Conservation (phyloP, 768 basidiomycete genomes). For the Steccherinum ochraceum region DNA sequence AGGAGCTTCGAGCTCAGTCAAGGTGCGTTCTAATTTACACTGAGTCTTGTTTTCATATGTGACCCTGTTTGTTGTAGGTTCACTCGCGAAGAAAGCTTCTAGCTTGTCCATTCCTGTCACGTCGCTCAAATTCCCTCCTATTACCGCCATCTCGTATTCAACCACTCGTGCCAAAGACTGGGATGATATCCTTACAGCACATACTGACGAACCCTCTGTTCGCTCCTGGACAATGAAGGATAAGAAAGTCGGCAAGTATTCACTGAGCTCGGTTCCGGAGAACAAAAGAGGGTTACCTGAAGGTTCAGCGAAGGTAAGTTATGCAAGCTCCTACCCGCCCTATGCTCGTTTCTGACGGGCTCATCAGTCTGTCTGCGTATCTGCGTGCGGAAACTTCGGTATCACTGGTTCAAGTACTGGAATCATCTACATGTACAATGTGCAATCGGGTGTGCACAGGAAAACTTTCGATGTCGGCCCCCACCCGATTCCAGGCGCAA, state of each 20-base stretch:
- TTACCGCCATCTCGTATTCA: conserved; percentile 75
- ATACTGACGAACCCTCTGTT: conserved; percentile 74
- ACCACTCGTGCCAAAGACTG: conserved; percentile 85
- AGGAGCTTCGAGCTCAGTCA: conserved; percentile 93
- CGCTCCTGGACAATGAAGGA: conserved; percentile 85
- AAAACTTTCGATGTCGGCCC: conserved; percentile 68
- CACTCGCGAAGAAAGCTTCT: conserved; percentile 76
- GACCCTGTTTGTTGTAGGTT: conserved; percentile 63
- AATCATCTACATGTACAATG: conserved; percentile 86
- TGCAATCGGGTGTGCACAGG: conserved; percentile 89
- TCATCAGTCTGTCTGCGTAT: conserved; percentile 83
- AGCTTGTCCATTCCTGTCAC: conserved; percentile 71
- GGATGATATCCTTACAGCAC: conserved; percentile 94
- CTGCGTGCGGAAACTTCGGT: conserved; percentile 95
- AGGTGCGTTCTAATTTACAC: conserved; percentile 37
- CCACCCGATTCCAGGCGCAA: conserved; percentile 48
- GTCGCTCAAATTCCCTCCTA: conserved; percentile 78
- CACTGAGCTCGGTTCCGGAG: conserved; percentile 51
- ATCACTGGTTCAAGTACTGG: conserved; percentile 79
- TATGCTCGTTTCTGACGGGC: too few species aligned
- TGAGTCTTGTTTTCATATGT: too few species aligned
- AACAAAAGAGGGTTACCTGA: conserved; percentile 37
- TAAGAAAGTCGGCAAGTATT: conserved; percentile 76
- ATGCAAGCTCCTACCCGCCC: too few species aligned
- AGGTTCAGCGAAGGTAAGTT: conserved; percentile 69